Conservation (phyloP, 768 basidiomycete genomes). For the Tricholoma furcatifolium region DNA sequence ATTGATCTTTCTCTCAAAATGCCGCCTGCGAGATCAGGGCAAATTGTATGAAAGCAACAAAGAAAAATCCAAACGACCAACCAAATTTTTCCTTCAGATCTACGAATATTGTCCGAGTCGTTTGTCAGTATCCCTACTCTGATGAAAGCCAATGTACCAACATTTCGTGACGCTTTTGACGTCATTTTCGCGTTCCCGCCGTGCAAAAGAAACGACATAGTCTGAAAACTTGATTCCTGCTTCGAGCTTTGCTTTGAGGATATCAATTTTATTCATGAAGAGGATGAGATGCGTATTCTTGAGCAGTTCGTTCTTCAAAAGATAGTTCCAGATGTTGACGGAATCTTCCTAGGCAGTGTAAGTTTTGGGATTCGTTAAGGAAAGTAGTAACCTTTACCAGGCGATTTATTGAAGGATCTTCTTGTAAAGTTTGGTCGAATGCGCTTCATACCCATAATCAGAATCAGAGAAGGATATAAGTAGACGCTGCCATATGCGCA, state of each 20-base stretch:
- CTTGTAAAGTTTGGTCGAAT: slow-evolving; percentile 69
- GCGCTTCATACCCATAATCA: slow-evolving; percentile 31
- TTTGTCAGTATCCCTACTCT: slow-evolving; percentile 3
- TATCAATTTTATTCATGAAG: slow-evolving; percentile 83
- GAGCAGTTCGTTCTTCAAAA: slow-evolving; percentile 71
- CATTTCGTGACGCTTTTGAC: slow-evolving; percentile 67
- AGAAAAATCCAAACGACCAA: slow-evolving; percentile 21
- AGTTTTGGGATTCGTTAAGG: too few species aligned
- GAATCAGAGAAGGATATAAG: neutral
- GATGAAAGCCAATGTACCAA: slow-evolving; percentile 31
- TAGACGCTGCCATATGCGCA: slow-evolving; percentile 17
- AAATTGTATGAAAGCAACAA: neutral
- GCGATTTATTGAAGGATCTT: slow-evolving; percentile 63
- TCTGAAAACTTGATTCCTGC: slow-evolving; percentile 63
- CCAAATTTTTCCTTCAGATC: slow-evolving; percentile 47
- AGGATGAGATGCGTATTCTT: slow-evolving; percentile 71
- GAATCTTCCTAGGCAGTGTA: slow-evolving; percentile 60
- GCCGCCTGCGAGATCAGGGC: slow-evolving; percentile 27
- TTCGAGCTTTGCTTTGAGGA: slow-evolving; percentile 62
- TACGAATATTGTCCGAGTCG: slow-evolving; percentile 17
- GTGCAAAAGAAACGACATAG: slow-evolving; percentile 71
- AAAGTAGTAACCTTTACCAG: slow-evolving; percentile 37
- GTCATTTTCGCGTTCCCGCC: slow-evolving; percentile 50
- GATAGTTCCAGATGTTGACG: slow-evolving; percentile 69
- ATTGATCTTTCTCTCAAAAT: slow-evolving; percentile 44